phyloP scores from a whole-genome alignment of 2,329 filamentous ascomycete genomes.

The Sclerotinia sclerotiorum region DNA sequence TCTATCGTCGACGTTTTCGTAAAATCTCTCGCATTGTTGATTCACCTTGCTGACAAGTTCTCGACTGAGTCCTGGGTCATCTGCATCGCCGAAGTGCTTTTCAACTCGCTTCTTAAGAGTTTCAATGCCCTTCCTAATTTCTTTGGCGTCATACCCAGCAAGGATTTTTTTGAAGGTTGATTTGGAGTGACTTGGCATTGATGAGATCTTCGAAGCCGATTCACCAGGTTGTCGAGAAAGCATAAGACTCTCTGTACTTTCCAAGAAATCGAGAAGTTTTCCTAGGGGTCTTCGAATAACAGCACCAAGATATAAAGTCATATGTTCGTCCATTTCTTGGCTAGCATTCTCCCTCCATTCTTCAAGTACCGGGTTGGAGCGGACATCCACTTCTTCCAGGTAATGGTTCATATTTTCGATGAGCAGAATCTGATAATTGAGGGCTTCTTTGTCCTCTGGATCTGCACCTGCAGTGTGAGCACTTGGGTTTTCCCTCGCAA shows the following conservation, averaged over 20 bases:
- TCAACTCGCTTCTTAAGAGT: conserved; percentile 87
- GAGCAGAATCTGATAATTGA: conserved; percentile 95
- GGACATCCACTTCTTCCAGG: conserved; percentile 81
- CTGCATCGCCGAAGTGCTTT: conserved; percentile 93
- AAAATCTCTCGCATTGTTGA: conserved; percentile 62
- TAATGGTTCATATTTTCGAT: conserved; percentile 99
- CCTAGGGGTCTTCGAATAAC: conserved; percentile 88
- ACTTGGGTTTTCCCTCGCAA: conserved; percentile 69
- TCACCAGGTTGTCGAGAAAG: conserved; percentile 59
- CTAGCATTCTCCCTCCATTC: conserved; percentile 79
- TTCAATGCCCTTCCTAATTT: conserved; percentile 87
- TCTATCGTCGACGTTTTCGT: conserved; percentile 60
- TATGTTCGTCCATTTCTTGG: conserved; percentile 79
- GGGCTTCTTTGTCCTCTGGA: conserved; percentile 88
- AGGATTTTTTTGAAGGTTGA: conserved; percentile 83
- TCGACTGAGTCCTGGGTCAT: conserved; percentile 59
- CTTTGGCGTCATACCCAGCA: conserved; percentile 74
- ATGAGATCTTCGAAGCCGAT: conserved; percentile 63
- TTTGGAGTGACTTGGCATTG: conserved; percentile 80
- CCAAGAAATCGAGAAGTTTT: conserved; percentile 86
- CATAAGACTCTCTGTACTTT: conserved; percentile 76
- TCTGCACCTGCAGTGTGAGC: conserved; percentile 52
- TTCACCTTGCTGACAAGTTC: conserved; percentile 58
- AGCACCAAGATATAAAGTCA: conserved; percentile 81
- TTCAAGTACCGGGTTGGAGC: conserved; percentile 71